These are phyloP conservation scores for Lepiota brunneoincarnata DNA, from an alignment of 768 basidiomycete species.

Conservation along the genomic window DNA sequence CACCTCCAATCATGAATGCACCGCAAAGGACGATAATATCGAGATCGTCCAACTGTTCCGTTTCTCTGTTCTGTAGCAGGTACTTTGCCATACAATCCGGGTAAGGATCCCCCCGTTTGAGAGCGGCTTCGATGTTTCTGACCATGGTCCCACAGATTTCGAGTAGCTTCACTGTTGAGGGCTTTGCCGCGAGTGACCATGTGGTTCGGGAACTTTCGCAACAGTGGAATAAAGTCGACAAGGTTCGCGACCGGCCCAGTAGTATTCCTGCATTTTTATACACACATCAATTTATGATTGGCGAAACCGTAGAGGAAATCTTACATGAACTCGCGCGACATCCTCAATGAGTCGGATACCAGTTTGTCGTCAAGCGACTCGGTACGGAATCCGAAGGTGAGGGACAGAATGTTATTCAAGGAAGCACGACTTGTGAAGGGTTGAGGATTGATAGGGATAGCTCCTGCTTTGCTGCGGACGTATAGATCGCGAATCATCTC, in stretches of 20 bases:
- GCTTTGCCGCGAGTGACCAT: conserved; percentile 33
- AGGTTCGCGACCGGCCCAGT: conserved; percentile 42
- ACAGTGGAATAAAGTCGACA: conserved; percentile 39
- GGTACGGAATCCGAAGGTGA: conserved; percentile 39
- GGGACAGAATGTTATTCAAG: conserved; percentile 40
- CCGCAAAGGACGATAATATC: conserved; percentile 38
- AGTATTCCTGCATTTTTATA: conserved; percentile 20
- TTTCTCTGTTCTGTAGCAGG: conserved; percentile 27
- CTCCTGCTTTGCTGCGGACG: conserved; percentile 27
- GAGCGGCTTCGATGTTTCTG: conserved; percentile 29
- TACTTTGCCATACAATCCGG: conserved; percentile 42
- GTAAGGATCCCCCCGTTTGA: conserved; percentile 33
- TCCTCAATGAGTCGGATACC: conserved; percentile 29
- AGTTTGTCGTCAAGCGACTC: conserved; percentile 33
- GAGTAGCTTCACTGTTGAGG: conserved; percentile 35
- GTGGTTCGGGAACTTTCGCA: conserved; percentile 38
- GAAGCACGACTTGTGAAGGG: conserved; percentile 34
- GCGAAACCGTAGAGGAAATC: background rate
- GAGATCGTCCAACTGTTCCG: conserved; percentile 33
- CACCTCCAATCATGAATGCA: conserved; percentile 42
- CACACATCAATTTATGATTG: conserved; percentile 17
- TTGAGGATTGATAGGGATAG: conserved; percentile 35
- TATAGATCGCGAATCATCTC: conserved; percentile 37
- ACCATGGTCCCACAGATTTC: conserved; percentile 37
- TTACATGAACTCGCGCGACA: conserved; percentile 43